A percentile compares a stretch with the other conserved stretches of the same genome.
These are phyloP conservation scores for Paecilomyces sp. DNA, from an alignment of 2,329 filamentous ascomycete species.

Conservation along the genomic window DNA sequence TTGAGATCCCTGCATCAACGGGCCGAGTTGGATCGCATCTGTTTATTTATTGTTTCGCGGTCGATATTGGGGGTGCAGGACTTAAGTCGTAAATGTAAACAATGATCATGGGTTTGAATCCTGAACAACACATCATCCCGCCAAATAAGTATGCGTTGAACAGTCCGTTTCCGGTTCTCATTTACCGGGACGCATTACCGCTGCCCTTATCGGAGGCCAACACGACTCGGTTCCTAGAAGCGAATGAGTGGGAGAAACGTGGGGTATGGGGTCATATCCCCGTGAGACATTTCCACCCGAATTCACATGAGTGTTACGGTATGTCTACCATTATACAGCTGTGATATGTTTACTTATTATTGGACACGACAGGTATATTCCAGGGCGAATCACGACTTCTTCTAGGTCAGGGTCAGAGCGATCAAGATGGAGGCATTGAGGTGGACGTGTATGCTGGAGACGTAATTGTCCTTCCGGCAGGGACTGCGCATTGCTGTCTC, in stretches of 20 bases:
- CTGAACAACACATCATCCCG: constrained; percentile 15
- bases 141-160: constrained; percentile 24
- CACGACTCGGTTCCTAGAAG: constrained; percentile 19
- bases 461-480: constrained; percentile 29
- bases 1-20: background rate
- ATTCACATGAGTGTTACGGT: constrained; percentile 34
- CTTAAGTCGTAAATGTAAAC: background rate
- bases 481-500: constrained; percentile 25
- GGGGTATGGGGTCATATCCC: constrained; percentile 20
- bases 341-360: background rate
- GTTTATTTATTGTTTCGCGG: background rate
- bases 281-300: constrained; percentile 25
- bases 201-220: constrained; percentile 15
- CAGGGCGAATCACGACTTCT: constrained; percentile 18
- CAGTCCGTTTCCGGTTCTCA: constrained; percentile 24
- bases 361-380: constrained; percentile 12
- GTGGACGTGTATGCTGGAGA: constrained; percentile 18
- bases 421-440: constrained; percentile 7
- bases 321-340: background rate
- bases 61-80: background rate
- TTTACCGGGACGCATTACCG: constrained; percentile 27
- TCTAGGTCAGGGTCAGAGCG: constrained; percentile 23
- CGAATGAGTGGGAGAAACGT: constrained; percentile 25
- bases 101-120: background rate
- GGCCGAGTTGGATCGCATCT: background rate